These are phyloP conservation scores for Actinomortierella ambigua DNA, from an alignment of 371 early-diverging fungal genomes.

Conservation along the genomic window DNA sequence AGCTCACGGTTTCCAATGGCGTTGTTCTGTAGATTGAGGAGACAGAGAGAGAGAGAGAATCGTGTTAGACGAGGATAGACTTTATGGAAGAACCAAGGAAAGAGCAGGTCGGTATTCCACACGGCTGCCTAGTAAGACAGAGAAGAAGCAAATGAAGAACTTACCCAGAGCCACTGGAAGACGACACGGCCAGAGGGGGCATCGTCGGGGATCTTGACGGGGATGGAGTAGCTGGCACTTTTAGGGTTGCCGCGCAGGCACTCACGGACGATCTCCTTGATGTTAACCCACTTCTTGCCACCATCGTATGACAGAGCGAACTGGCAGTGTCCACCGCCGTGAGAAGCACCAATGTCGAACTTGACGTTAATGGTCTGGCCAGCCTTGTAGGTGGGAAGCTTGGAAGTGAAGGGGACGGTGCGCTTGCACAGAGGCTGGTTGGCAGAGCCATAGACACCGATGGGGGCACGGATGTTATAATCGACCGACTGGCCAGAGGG, in stretches of 20 bases:
- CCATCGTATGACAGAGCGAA: constrained; percentile 66
- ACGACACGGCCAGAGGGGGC: constrained; percentile 54
- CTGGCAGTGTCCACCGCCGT: constrained; percentile 69
- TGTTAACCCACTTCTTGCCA: constrained; percentile 59
- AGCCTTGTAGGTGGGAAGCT: constrained; percentile 47
- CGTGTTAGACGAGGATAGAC: too few relatives aligned
- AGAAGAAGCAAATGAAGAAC: constrained; percentile 16
- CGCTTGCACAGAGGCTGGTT: constrained; percentile 48
- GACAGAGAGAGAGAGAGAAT: too few relatives aligned
- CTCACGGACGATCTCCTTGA: constrained; percentile 52
- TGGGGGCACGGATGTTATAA: constrained; percentile 51
- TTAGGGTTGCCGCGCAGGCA: constrained; percentile 43
- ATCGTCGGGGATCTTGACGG: constrained; percentile 53
- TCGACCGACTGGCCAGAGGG: constrained; percentile 49
- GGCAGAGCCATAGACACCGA: constrained; percentile 19
- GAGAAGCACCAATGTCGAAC: constrained; percentile 38
- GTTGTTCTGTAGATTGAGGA: constrained; percentile 54
- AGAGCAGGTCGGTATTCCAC: too few relatives aligned
- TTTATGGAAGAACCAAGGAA: too few relatives aligned
- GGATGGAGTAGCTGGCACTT: constrained; percentile 23
- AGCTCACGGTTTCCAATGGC: constrained; percentile 64
- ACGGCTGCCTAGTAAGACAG: too few relatives aligned
- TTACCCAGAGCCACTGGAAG: constrained; percentile 35
- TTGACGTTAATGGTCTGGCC: constrained; percentile 49
- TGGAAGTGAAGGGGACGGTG: constrained; percentile 27